phyloP scores from a whole-genome alignment of 2,329 filamentous ascomycete species.

The Stagonosporopsis chrysanthemi region DNA sequence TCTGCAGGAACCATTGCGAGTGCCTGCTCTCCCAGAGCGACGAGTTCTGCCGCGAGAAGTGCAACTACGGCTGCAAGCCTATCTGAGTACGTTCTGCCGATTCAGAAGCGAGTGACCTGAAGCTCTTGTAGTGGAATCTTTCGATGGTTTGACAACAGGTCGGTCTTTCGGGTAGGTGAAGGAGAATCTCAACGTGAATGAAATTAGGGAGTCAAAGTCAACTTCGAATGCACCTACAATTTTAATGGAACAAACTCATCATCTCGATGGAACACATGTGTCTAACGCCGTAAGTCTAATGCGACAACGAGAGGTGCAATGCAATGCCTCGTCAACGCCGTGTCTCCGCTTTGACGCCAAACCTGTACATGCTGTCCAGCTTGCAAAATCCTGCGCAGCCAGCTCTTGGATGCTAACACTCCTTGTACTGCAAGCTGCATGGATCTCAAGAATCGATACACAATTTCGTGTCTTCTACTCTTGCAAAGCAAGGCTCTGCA shows the following conservation, averaged over 20 bases:
- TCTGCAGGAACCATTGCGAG: background rate
- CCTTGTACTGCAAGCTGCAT: background rate
- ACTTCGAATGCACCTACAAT: too few relatives aligned
- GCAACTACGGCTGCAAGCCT: background rate
- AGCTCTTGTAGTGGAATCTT: background rate
- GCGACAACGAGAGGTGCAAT: background rate
- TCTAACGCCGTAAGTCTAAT: background rate
- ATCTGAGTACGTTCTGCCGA: background rate
- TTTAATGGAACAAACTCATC: background rate
- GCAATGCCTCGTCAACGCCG: background rate
- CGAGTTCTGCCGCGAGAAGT: slow-evolving; percentile 2
- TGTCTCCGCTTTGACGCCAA: background rate
- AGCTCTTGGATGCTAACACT: background rate
- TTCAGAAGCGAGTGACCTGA: background rate
- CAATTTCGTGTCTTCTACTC: background rate
- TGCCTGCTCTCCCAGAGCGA: background rate
- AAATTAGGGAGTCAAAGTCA: too few relatives aligned
- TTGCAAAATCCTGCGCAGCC: background rate
- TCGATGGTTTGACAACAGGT: background rate
- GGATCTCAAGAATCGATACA: background rate
- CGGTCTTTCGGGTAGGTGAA: background rate
- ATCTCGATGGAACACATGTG: background rate
- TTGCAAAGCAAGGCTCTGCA: slow-evolving; percentile 22
- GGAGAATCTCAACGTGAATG: too few relatives aligned
- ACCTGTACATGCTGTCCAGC: background rate